Base-by-base conservation (phyloP, 371 early-diverging fungal genomes). In the Blakeslea trispora region DNA sequence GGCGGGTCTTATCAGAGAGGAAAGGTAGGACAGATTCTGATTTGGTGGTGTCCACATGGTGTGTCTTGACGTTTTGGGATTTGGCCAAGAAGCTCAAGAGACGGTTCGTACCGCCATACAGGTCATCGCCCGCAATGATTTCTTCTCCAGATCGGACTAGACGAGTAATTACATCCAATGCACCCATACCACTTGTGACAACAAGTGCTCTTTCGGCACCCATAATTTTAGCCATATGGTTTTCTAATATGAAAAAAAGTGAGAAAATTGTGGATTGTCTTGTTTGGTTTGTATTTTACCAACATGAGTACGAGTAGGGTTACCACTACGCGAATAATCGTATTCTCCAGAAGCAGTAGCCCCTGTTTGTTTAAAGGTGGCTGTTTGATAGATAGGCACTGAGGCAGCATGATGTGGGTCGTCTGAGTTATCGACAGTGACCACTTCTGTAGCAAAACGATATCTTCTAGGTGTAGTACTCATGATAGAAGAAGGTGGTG, bases 361-460 rank as follows among this genome's bases (percentile, higher is more conserved):
- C 8, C 81, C 72, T 18, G 68, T 66, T 72, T 96, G 96, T 74
- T 93, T 96, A 76, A 97, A 97, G 1, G 98, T 97, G 13, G 98
- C 98, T 0, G 96, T 91, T 67, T 96, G 96, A 81, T 96, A 96
- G 61, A 97, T 93, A 31, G 98, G 98, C 23, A 94, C 88, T 7
- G 94, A 92, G 28, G 93, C 81, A 18, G 97, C 88, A 68, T 92
- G 86, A 81, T 97, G 95, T 47, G 85, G 89, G 77, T 96, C 96
- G 59, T 87, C 84, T 52, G 82, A 73, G 65, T 81, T 83, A 67
- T 90, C 90, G 39, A 94, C 84, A 31, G 81, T 86, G 39, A 94
- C 94, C 8, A 95, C 89, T 71, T 94, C 92, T 3, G 96, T 96
- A 34, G 92, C 91, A 46, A 88, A 85, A 34, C 87, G 84, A 68